Evolutionary conservation across 2,329 filamentous ascomycete species (phyloP).

Genomic region (Monosporascus ibericus): DNA sequence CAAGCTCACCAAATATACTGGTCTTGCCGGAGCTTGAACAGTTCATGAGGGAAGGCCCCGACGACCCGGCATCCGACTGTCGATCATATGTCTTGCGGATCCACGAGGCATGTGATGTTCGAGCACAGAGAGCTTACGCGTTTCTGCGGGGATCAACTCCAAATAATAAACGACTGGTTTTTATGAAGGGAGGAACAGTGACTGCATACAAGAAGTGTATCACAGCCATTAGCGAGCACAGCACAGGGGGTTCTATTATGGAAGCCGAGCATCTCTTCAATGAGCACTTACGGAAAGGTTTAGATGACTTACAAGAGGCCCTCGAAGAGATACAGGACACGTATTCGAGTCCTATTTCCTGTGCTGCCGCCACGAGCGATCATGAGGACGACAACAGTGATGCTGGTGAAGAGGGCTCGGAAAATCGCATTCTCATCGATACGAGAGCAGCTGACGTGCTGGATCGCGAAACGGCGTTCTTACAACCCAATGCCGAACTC

Average conservation of each 20-base stretch:
- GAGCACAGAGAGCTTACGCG: slow-evolving; percentile 40
- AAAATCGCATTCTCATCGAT: slow-evolving; percentile 46
- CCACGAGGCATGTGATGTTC: slow-evolving; percentile 42
- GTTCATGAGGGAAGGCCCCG: slow-evolving; percentile 33
- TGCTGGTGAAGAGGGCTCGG: slow-evolving; percentile 8
- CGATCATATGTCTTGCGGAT: slow-evolving; percentile 40
- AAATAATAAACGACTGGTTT: slow-evolving; percentile 48
- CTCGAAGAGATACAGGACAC: slow-evolving; percentile 1
- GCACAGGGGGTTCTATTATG: slow-evolving; percentile 42
- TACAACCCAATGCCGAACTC: slow-evolving; percentile 45
- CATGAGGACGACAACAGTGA: slow-evolving; percentile 6
- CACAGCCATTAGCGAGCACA: slow-evolving; percentile 44
- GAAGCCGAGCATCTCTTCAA: slow-evolving; percentile 47
- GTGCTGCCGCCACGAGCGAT: slow-evolving; percentile 6
- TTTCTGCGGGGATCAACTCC: slow-evolving; percentile 44
- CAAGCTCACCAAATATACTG: slow-evolving; percentile 51
- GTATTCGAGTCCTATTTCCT: slow-evolving; percentile 2
- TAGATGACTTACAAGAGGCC: slow-evolving; percentile 30
- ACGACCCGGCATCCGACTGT: slow-evolving; percentile 28
- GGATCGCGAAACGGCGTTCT: slow-evolving; percentile 46
- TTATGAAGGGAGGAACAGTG: slow-evolving; percentile 53
- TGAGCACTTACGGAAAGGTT: slow-evolving; percentile 43
- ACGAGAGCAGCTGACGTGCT: slow-evolving; percentile 56
- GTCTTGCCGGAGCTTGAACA: slow-evolving; percentile 47
- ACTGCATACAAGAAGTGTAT: slow-evolving; percentile 50